Conservation (phyloP, 2,329 filamentous ascomycete genomes). For the Sporothrix brunneoviolacea region DNA sequence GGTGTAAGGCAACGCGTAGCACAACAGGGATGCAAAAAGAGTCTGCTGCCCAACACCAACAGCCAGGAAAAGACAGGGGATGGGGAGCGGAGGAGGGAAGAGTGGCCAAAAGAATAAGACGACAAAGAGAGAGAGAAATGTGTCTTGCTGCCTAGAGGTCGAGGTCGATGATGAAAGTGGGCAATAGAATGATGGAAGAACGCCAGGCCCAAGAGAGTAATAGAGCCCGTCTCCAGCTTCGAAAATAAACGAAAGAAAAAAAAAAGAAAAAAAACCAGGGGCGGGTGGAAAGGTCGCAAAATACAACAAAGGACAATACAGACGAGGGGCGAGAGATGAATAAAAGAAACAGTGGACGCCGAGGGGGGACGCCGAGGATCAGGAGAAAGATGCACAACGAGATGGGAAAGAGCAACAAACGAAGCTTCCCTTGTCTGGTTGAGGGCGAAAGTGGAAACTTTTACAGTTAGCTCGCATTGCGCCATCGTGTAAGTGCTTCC, state of each 20-base stretch:
- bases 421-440: neutral
- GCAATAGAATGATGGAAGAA: conserved; percentile 18
- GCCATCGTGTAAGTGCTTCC: conserved; percentile 18
- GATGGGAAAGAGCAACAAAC: conserved; percentile 3
- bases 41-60: no score
- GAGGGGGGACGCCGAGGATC: neutral
- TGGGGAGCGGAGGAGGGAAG: neutral
- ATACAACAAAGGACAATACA: neutral
- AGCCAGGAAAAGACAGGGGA: no score
- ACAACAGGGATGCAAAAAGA: no score
- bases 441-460: conserved; percentile 11
- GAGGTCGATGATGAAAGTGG: conserved; percentile 17
- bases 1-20: no score
- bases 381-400: neutral
- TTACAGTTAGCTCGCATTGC: conserved; percentile 19
- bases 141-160: neutral
- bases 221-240: neutral
- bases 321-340: neutral
- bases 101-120: neutral
- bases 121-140: neutral
- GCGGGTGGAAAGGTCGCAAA: neutral
- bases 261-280: neutral
- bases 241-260: neutral
- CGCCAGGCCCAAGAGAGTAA: conserved; percentile 10
- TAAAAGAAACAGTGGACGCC: neutral